Percentiles rank a stretch among this genome's conserved stretches.
Evolutionary conservation across 2,329 filamentous ascomycete species (phyloP).

Genomic region (Microcera coccophila): DNA sequence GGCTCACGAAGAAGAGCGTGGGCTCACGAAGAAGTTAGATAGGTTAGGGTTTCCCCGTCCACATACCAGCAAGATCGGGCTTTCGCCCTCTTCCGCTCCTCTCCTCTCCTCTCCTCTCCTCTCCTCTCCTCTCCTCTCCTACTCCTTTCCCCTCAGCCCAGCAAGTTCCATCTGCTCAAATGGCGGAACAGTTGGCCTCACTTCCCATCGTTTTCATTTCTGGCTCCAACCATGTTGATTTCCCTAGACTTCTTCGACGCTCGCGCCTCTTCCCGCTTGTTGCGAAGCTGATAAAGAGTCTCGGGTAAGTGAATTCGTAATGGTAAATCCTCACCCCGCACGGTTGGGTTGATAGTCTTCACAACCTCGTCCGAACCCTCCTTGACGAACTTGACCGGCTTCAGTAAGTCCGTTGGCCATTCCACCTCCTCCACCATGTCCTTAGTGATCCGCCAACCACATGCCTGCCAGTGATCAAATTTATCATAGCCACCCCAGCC

Average conservation of each 20-base stretch:
- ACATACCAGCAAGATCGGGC: not conserved
- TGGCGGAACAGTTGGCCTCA: not conserved
- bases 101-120: too few relatives aligned
- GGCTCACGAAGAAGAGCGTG: not conserved
- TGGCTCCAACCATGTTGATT: not conserved
- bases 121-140: too few relatives aligned
- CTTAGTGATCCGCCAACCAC: constrained; percentile 5
- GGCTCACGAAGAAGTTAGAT: not conserved
- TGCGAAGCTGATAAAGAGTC: not conserved
- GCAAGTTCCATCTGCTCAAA: not conserved
- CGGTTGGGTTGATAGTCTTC: not conserved
- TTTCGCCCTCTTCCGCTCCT: too few relatives aligned
- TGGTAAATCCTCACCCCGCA: not conserved
- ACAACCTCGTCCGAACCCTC: constrained; percentile 3
- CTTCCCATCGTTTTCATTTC: not conserved
- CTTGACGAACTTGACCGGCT: not conserved
- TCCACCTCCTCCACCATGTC: constrained; percentile 5
- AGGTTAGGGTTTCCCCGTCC: not conserved
- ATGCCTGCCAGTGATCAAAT: constrained; percentile 6
- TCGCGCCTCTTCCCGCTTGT: not conserved
- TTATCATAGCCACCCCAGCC: constrained; percentile 13
- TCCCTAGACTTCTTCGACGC: not conserved
- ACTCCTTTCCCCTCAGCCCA: too few relatives aligned
- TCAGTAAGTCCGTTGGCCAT: not conserved
- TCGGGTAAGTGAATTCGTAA: not conserved